Evolutionary conservation across 345 rosid species (phyloP).

Genomic region (Acer negundo): DNA sequence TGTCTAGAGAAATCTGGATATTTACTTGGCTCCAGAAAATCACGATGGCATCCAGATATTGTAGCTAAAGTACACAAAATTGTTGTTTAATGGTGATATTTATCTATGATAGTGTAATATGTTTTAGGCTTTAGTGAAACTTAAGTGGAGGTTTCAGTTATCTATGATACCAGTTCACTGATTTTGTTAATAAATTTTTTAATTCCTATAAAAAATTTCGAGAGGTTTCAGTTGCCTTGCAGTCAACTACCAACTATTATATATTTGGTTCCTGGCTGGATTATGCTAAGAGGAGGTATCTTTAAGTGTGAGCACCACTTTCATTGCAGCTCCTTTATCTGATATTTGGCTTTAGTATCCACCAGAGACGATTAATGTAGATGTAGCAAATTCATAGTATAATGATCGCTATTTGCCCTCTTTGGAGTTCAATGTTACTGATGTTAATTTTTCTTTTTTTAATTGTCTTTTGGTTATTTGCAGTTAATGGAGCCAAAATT

Average conservation of each 20-base stretch:
- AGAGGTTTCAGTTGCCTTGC: background rate
- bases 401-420: background rate
- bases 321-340: background rate
- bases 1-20: background rate
- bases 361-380: background rate
- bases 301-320: background rate
- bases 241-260: background rate
- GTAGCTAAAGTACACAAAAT: background rate
- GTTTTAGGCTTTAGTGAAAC: background rate
- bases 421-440: conserved; percentile 23
- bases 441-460: conserved; percentile 23
- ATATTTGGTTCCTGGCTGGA: no score
- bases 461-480: conserved; percentile 20
- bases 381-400: background rate
- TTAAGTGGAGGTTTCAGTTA: conserved; percentile 1
- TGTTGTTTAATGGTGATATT: background rate
- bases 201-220: background rate
- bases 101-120: background rate
- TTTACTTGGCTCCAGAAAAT: background rate
- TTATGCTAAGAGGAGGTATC: no score
- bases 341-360: background rate
- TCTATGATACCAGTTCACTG: background rate
- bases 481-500: conserved; percentile 85
- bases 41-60: background rate
- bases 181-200: background rate